A percentile compares a stretch with the other conserved stretches of the same genome.
Evolutionary conservation across 768 basidiomycete species (phyloP).

Genomic region (Macrolepiota dolichaula): DNA sequence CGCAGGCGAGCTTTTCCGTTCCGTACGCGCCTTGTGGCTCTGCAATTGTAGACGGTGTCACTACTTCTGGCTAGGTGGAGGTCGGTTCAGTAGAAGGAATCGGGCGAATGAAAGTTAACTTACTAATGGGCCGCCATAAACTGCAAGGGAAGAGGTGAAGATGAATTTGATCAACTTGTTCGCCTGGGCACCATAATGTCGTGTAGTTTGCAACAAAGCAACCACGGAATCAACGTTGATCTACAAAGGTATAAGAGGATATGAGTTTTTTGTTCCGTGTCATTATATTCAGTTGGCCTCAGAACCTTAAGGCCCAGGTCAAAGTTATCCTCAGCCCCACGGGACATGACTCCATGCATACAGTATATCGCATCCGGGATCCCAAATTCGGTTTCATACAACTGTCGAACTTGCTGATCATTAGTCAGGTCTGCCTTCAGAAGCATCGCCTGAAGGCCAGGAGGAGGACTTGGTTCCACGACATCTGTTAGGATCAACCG

Average conservation of each 20-base stretch:
- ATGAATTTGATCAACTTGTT: conserved; percentile 43
- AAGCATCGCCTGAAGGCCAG: conserved; percentile 24
- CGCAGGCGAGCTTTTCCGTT: conserved; percentile 50
- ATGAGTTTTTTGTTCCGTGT: background rate
- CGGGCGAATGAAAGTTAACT: conserved; percentile 1
- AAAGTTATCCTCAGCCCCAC: conserved; percentile 59
- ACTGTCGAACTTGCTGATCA: conserved; percentile 25
- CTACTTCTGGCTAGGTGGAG: conserved; percentile 32
- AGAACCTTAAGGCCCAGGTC: conserved; percentile 46
- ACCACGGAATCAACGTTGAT: conserved; percentile 60
- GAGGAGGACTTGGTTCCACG: conserved; percentile 31
- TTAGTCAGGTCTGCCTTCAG: conserved; percentile 41
- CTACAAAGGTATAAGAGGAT: conserved; percentile 18
- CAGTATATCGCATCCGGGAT: conserved; percentile 45
- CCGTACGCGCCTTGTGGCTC: conserved; percentile 57
- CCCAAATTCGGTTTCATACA: conserved; percentile 38
- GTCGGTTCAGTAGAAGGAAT: background rate
- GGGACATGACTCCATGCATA: conserved; percentile 61
- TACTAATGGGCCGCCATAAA: conserved; percentile 56
- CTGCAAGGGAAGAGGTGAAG: conserved; percentile 59
- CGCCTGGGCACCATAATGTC: conserved; percentile 21
- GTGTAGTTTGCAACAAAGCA: conserved; percentile 34
- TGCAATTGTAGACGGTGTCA: conserved; percentile 46
- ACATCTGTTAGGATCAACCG: conserved; percentile 52
- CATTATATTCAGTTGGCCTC: background rate